These are phyloP conservation scores for Eucalyptus curtisii DNA, from an alignment of 345 rosid genomes.

Conservation along the genomic window DNA sequence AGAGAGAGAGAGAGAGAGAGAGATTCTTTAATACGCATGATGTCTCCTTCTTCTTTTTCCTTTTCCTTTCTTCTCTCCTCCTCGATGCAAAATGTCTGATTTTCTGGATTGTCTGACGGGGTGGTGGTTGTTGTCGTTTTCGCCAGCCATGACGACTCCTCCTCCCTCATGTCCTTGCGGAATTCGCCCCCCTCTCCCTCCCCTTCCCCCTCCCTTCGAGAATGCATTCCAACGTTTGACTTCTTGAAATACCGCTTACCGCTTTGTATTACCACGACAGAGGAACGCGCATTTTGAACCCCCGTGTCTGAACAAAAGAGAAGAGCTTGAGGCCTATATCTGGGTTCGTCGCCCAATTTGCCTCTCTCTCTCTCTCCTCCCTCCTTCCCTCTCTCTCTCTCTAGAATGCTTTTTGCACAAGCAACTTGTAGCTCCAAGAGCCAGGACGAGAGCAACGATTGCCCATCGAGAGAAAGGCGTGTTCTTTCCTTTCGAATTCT, in stretches of 20 bases:
- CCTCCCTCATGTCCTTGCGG: background rate
- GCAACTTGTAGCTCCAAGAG: background rate
- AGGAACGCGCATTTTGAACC: background rate
- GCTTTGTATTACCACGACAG: background rate
- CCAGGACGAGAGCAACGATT: background rate
- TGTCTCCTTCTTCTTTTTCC: background rate
- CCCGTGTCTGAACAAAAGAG: background rate
- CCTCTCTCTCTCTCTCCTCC: background rate
- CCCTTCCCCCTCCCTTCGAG: background rate
- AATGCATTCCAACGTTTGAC: background rate
- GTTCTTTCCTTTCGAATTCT: background rate
- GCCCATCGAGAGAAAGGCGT: background rate
- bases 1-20: background rate
- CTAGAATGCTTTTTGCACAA: background rate
- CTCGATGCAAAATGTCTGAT: background rate
- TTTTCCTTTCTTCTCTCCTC: background rate
- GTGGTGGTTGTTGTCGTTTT: constrained; percentile 1
- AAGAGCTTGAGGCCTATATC: background rate
- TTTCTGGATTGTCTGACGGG: background rate
- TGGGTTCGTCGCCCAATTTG: background rate
- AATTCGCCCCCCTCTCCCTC: background rate
- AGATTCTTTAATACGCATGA: background rate
- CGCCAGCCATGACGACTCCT: constrained; percentile 11
- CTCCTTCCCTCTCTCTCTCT: background rate
- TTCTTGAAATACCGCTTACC: background rate